These are phyloP conservation scores for Aspergillus spinulosporus DNA, from an alignment of 2,329 filamentous ascomycete species.

Conservation along the genomic window DNA sequence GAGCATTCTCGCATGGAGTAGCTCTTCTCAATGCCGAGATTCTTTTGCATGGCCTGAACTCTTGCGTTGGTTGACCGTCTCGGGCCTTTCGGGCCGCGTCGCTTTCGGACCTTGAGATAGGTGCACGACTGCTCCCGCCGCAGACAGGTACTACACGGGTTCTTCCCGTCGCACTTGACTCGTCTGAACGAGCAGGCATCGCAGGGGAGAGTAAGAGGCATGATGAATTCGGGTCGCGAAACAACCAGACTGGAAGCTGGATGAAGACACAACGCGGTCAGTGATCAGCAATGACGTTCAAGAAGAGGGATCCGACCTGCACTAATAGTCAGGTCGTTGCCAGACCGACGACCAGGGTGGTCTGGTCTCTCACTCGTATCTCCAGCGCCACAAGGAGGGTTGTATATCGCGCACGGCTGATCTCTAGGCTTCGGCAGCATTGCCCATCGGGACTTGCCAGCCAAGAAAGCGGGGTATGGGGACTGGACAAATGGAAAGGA, in stretches of 20 bases:
- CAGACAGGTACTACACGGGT: conserved; percentile 13
- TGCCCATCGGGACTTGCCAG: conserved; percentile 1
- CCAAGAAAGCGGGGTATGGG: conserved; percentile 14
- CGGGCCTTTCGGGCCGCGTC: conserved; percentile 14
- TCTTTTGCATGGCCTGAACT: conserved; percentile 11
- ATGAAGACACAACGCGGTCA: neutral
- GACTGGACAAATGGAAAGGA: neutral
- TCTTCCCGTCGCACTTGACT: conserved; percentile 15
- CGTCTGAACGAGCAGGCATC: conserved; percentile 13
- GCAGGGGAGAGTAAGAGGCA: conserved; percentile 13
- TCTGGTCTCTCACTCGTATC: conserved; percentile 1
- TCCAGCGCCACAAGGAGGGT: conserved; percentile 1
- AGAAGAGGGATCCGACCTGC: neutral
- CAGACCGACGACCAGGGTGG: conserved; percentile 3
- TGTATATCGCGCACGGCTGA: conserved; percentile 7
- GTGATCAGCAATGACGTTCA: neutral
- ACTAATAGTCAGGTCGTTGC: conserved; percentile 5
- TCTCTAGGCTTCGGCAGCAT: neutral
- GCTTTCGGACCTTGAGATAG: conserved; percentile 15
- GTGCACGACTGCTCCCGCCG: conserved; percentile 13
- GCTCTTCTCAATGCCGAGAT: conserved; percentile 8
- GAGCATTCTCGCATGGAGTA: conserved; percentile 8
- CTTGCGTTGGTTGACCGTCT: conserved; percentile 8
- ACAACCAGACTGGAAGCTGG: neutral
- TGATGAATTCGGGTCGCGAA: neutral